Base-by-base conservation (phyloP, 495 filamentous ascomycete genomes). In the Xylaria acuta region DNA sequence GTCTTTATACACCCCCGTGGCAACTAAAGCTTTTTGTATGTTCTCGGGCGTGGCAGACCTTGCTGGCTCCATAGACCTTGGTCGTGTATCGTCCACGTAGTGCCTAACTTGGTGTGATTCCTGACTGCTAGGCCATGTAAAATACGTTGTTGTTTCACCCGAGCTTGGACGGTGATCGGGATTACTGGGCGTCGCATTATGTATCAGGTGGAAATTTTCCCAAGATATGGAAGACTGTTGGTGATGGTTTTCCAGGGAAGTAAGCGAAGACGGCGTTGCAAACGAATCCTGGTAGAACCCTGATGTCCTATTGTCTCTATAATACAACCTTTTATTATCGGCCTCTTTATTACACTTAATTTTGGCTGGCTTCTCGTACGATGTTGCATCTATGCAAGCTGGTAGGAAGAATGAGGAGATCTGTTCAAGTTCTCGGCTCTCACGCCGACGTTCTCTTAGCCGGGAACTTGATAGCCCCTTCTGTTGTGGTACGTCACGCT, bases 401-500 rank as follows among this genome's bases (percentile, higher is more conserved):
- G 72, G 70, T 27, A 76, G 73, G 51, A 87, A 86, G 72, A 85
- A 86, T 0, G 77, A 77, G 16, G 82, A 81, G 2, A 85, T 74
- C 63, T 84, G 78, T 40, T 83, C 80, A 43, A 81, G 70, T 59
- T 80, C 81, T 63, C 75, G 75, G 36, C 76, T 76, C 72, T 85
- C 69, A 9, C 74, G 72, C 56, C 30, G 71, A 70, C 71, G 77
- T 27, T 79, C 77, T 22, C 72, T 76, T 18, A 71, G 12, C 20
- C 70, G 76, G 56, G 74, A 76, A 47, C 65, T 72, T 3, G 77
- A 72, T 14, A 74, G 22, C 40, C 49, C 69, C n/a, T 54, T 49
- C 51, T 78, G 74, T 53, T 72, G 72, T 11, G 67, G 70, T 14
- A 27, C 3, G 22, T 70, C 72, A 36, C 64, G 70, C 45, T 72